Percentiles rank a stretch among this genome's conserved stretches.
Evolutionary conservation across 345 rosid species (phyloP).

Genomic region (Corchorus olitorius): DNA sequence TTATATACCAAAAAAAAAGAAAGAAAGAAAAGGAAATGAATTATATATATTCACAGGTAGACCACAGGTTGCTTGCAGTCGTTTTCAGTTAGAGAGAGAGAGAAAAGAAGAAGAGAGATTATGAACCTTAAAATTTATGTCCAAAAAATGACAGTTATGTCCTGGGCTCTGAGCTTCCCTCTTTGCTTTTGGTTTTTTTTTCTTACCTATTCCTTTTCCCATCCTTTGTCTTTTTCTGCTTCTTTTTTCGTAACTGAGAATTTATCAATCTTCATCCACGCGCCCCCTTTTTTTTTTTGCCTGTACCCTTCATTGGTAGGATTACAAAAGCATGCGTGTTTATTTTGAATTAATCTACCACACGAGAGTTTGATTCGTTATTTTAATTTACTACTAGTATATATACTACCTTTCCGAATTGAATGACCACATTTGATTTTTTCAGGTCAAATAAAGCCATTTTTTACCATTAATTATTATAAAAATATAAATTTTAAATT

Average conservation of each 20-base stretch:
- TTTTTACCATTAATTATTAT: no score
- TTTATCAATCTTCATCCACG: constrained; percentile 13
- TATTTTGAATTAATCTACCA: neutral
- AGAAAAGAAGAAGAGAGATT: constrained; percentile 44
- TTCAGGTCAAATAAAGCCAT: no score
- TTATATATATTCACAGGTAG: constrained; percentile 41
- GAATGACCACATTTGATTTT: no score
- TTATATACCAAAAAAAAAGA: neutral
- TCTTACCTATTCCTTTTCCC: neutral
- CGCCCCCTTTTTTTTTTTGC: neutral
- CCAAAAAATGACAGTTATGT: constrained; percentile 38
- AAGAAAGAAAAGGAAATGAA: neutral
- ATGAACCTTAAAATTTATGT: constrained; percentile 53
- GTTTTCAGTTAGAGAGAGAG: constrained; percentile 57
- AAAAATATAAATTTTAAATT: no score
- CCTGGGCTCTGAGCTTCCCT: constrained; percentile 20
- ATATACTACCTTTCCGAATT: no score
- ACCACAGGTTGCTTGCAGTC: constrained; percentile 92
- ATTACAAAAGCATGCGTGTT: neutral
- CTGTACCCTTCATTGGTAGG: neutral
- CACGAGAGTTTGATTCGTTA: neutral
- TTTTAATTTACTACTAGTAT: no score
- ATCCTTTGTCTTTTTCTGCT: constrained; percentile 32
- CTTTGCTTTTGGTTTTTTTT: constrained; percentile 1
- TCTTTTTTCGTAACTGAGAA: constrained; percentile 9